phyloP scores from a whole-genome alignment of 148 eudicot species.

The Talinum fruticosum region DNA sequence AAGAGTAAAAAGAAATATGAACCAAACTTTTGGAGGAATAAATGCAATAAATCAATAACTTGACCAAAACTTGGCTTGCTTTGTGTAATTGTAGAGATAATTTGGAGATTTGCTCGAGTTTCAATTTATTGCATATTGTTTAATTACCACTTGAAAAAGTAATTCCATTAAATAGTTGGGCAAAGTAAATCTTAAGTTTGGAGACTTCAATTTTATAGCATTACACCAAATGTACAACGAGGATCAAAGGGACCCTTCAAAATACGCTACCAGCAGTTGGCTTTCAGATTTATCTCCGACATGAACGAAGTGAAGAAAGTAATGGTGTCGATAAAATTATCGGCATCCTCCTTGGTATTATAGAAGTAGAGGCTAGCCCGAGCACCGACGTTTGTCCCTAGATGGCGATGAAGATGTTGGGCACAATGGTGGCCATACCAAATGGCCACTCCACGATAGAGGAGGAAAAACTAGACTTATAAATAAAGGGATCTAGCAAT shows the following conservation, averaged over 20 bases:
- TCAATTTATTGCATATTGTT: no score
- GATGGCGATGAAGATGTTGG: slow-evolving; percentile 80
- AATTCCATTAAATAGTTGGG: neutral
- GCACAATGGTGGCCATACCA: slow-evolving; percentile 97
- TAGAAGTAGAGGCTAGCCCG: slow-evolving; percentile 89
- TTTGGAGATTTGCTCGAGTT: neutral
- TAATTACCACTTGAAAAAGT: neutral
- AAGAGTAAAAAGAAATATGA: no score
- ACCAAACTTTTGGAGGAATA: no score
- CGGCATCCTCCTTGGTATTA: slow-evolving; percentile 83
- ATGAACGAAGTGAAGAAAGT: slow-evolving; percentile 59
- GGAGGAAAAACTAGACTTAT: neutral
- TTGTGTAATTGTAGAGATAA: neutral
- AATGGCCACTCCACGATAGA: slow-evolving; percentile 87
- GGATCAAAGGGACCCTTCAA: slow-evolving; percentile 1
- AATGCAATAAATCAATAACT: neutral
- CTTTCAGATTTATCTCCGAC: neutral
- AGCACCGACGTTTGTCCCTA: slow-evolving; percentile 78
- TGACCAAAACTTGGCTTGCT: neutral
- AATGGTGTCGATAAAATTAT: slow-evolving; percentile 62
- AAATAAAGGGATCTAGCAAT: no score
- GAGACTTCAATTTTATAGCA: neutral
- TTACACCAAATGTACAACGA: slow-evolving; percentile 6
- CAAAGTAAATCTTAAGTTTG: neutral
- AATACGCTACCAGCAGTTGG: neutral